phyloP scores from a whole-genome alignment of 495 filamentous ascomycete species.

The Pseudomonodictys pantanalensis region DNA sequence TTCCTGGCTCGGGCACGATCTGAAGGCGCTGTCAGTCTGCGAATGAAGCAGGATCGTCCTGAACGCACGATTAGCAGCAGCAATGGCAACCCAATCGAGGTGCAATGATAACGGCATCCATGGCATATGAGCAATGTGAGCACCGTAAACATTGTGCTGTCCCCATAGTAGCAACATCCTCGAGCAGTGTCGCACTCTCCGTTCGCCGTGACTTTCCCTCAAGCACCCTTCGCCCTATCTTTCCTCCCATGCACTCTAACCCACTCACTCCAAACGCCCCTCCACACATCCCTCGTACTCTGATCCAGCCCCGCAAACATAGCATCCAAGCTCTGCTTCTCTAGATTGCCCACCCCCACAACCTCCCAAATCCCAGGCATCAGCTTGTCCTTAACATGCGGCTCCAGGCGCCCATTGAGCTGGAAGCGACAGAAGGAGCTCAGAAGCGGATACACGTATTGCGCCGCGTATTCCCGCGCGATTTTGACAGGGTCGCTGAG shows the following conservation, averaged over 20 bases:
- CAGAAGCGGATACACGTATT: slow-evolving; percentile 69
- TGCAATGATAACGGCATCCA: no score
- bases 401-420: slow-evolving; percentile 53
- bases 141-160: no score
- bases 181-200: no score
- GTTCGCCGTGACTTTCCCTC: no score
- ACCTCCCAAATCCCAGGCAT: slow-evolving; percentile 69
- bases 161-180: no score
- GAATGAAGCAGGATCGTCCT: no score
- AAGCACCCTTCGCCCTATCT: not conserved
- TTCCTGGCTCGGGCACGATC: no score
- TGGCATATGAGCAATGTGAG: no score
- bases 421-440: slow-evolving; percentile 68
- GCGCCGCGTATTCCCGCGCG: slow-evolving; percentile 70
- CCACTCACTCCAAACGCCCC: slow-evolving; percentile 62
- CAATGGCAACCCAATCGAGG: no score
- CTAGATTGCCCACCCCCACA: slow-evolving; percentile 70
- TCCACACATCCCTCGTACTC: slow-evolving; percentile 67
- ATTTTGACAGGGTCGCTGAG: slow-evolving; percentile 75
- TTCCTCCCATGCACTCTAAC: slow-evolving; percentile 15
- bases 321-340: slow-evolving; percentile 58
- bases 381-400: slow-evolving; percentile 64
- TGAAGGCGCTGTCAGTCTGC: no score
- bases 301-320: slow-evolving; percentile 69
- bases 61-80: no score